Conservation (phyloP, 139 green algal species). For the Gonium pectorale region DNA sequence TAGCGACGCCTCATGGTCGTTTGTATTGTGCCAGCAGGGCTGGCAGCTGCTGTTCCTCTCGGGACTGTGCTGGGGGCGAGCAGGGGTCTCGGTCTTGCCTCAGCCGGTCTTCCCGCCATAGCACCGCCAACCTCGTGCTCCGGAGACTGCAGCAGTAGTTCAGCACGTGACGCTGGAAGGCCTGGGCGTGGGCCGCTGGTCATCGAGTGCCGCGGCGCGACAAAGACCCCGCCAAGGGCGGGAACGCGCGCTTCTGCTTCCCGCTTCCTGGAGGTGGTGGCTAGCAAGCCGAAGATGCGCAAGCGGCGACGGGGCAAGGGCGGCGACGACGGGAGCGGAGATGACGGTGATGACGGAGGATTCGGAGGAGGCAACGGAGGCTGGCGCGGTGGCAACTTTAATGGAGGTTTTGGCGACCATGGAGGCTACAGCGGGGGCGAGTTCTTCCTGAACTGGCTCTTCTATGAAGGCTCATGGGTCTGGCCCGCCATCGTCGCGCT, state of each 20-base stretch:
- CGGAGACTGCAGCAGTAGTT: not conserved
- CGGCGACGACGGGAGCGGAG: conserved; percentile 11
- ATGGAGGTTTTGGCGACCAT: conserved; percentile 17
- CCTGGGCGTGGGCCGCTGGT: not conserved
- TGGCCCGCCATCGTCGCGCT: conserved; percentile 8
- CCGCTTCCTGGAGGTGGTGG: conserved; percentile 13
- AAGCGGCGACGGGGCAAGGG: conserved; percentile 16
- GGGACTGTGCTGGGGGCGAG: not conserved
- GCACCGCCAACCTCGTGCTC: not conserved
- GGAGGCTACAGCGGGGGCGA: conserved; percentile 23
- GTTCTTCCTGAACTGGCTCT: not conserved
- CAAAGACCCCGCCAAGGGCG: not conserved
- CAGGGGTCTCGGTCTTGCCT: not conserved
- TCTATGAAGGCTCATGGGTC: conserved; percentile 10
- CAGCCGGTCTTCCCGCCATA: not conserved
- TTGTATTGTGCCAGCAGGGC: not conserved
- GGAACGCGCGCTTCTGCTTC: conserved; percentile 13
- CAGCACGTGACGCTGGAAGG: not conserved
- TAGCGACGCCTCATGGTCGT: conserved; percentile 27
- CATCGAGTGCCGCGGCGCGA: not conserved
- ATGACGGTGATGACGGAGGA: conserved; percentile 17
- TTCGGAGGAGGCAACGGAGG: not conserved
- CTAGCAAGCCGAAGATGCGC: conserved; percentile 22
- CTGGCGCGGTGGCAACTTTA: conserved; percentile 1
- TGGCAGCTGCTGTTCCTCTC: not conserved